phyloP scores from a whole-genome alignment of 164 flowering plant species.

The Euptelea pleiosperma region DNA sequence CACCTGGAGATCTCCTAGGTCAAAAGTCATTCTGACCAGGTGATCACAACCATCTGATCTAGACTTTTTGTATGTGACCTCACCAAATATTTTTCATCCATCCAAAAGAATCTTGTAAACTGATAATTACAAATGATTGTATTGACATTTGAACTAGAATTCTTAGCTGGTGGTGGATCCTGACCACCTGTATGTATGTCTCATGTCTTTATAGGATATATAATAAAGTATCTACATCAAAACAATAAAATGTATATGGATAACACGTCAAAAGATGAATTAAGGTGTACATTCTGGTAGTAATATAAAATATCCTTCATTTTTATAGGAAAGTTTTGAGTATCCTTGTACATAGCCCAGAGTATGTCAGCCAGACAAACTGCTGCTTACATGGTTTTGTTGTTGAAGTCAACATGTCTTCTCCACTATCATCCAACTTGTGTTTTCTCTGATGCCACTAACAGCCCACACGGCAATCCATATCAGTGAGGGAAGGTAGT shows the following conservation, averaged over 20 bases:
- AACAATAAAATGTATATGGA: too few species aligned
- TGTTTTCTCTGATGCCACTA: slow-evolving; percentile 21
- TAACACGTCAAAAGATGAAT: too few species aligned
- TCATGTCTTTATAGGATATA: too few species aligned
- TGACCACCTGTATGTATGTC: too few species aligned
- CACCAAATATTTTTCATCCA: background rate
- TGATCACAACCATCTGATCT: background rate
- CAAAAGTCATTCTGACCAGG: background rate
- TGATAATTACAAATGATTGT: background rate
- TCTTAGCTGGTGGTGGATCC: too few species aligned
- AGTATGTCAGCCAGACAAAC: background rate
- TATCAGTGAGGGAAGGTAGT: slow-evolving; percentile 64
- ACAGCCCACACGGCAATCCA: slow-evolving; percentile 66
- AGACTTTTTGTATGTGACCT: background rate
- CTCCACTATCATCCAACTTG: background rate
- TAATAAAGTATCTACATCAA: too few species aligned
- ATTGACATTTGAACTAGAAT: background rate
- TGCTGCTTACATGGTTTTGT: background rate
- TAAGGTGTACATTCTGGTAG: too few species aligned
- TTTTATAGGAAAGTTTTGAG: background rate
- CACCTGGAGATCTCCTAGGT: background rate
- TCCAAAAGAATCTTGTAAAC: background rate
- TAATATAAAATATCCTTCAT: background rate
- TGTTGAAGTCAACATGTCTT: background rate
- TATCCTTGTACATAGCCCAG: background rate